Evolutionary conservation across 176 grass and related monocot genomes (phyloP).

Genomic region (Paspalum vaginatum): DNA sequence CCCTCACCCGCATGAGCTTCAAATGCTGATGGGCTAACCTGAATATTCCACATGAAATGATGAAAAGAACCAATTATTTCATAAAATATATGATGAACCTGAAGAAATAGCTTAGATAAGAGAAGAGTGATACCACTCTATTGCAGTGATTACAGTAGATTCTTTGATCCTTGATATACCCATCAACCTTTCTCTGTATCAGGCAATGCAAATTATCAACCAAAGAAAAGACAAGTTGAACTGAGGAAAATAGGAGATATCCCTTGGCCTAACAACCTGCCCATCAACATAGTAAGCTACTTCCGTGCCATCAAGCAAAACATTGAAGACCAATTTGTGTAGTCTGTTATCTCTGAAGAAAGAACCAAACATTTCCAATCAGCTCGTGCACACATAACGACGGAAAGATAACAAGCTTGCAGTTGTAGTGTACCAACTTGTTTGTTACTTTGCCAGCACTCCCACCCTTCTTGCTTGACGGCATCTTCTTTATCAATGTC

Average conservation of each 20-base stretch:
- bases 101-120: conserved; percentile 10
- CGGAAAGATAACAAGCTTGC: conserved; percentile 17
- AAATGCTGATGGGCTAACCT: conserved; percentile 95
- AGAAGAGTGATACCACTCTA: conserved; percentile 64
- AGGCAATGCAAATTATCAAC: conserved; percentile 39
- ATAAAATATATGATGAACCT: background rate
- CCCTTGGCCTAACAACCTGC: conserved; percentile 58
- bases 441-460: conserved; percentile 73
- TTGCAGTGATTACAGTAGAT: conserved; percentile 95
- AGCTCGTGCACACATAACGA: conserved; percentile 31
- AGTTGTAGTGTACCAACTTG: conserved; percentile 62
- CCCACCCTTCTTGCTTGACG: conserved; percentile 56
- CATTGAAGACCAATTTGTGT: conserved; percentile 83
- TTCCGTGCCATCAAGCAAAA: conserved; percentile 88
- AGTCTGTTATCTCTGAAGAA: conserved; percentile 65
- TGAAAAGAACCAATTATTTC: conserved; percentile 30
- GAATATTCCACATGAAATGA: conserved; percentile 42
- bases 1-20: conserved; percentile 95
- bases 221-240: conserved; percentile 8
- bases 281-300: conserved; percentile 82
- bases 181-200: conserved; percentile 78
- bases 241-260: conserved; percentile 32
- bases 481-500: conserved; percentile 47
- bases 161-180: conserved; percentile 93
- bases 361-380: conserved; percentile 21